Conservation (phyloP, 2,329 filamentous ascomycete species). For the Cucurbitaria berberidis region DNA sequence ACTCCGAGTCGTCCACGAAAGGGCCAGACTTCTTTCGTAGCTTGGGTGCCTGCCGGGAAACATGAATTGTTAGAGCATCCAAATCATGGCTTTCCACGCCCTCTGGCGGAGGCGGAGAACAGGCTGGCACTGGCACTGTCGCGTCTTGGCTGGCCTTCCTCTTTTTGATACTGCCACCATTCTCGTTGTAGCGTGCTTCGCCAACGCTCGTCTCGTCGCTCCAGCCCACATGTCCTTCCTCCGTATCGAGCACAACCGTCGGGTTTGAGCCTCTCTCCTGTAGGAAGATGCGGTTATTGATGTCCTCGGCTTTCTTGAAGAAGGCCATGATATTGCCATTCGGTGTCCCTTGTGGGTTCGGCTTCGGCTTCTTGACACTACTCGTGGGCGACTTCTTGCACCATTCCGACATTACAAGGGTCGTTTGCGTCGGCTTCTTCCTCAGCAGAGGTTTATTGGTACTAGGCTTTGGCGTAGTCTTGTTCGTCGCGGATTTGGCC, state of each 20-base stretch:
- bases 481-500: slow-evolving; percentile 30
- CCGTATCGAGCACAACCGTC: slow-evolving; percentile 25
- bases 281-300: slow-evolving; percentile 47
- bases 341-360: slow-evolving; percentile 47
- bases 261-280: slow-evolving; percentile 37
- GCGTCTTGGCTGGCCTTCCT: slow-evolving; percentile 46
- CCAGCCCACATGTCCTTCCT: slow-evolving; percentile 40
- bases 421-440: slow-evolving; percentile 41
- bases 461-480: slow-evolving; percentile 17
- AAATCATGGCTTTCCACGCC: slow-evolving; percentile 11
- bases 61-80: slow-evolving; percentile 9
- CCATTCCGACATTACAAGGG: slow-evolving; percentile 39
- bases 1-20: slow-evolving; percentile 75
- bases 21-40: slow-evolving; percentile 59
- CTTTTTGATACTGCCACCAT: slow-evolving; percentile 50
- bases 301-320: slow-evolving; percentile 59
- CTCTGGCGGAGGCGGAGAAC: slow-evolving; percentile 34
- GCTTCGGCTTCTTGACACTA: slow-evolving; percentile 47
- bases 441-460: slow-evolving; percentile 22
- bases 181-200: slow-evolving; percentile 53
- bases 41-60: slow-evolving; percentile 14
- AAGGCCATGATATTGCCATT: slow-evolving; percentile 62
- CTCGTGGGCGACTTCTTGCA: slow-evolving; percentile 41
- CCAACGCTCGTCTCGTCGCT: slow-evolving; percentile 32
- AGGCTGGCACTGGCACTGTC: slow-evolving; percentile 49